Base-by-base conservation (phyloP, 495 filamentous ascomycete genomes). In the Chaetomium tenue region DNA sequence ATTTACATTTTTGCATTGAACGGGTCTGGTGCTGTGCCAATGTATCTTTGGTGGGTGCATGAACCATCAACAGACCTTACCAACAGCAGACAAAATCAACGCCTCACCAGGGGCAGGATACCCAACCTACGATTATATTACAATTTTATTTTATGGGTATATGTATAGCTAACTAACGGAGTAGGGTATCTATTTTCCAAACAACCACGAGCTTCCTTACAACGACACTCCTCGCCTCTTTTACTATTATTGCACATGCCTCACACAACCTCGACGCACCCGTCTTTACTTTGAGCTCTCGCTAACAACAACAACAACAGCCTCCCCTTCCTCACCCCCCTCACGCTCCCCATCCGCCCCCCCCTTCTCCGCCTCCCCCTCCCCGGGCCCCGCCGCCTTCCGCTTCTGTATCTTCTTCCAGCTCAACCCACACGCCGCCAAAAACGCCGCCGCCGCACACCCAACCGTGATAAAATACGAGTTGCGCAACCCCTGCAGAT, bases 381-480 rank as follows among this genome's bases (percentile, higher is more conserved):
- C n/a, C n/a, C n/a, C 46, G 18, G 16, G 1, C 6, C 5, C 46
- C 48, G 39, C 26, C 7, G 57, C 60, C 28, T 55, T 58, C 40
- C 60, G 51, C 67, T 74, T 76, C 72, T 79, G 75, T 16, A 82
- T 77, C 71, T 76, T 81, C 74, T 75, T 80, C 80, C 81, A 83
- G 59, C 71, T 66, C 53, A 82, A 46, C 5, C 75, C 76, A 9
- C 74, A 72, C 3, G 73, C 74, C 0, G 66, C 70, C 8, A 79
- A 22, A 63, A 83, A 82, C 2, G 75, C 78, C 5, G 64, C 68
- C 16, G 64, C 73, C 0, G 78, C 78, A 53, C 75, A 75, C 22
- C 66, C 80, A 3, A 77, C 72, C 0, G 78, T 73, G 62, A 83
- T 78, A 69, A 75, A 81, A 40, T 75, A 83, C 7, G 75, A 70